These are phyloP conservation scores for Pyricularia grisea DNA, from an alignment of 2,329 filamentous ascomycete genomes.

Conservation along the genomic window DNA sequence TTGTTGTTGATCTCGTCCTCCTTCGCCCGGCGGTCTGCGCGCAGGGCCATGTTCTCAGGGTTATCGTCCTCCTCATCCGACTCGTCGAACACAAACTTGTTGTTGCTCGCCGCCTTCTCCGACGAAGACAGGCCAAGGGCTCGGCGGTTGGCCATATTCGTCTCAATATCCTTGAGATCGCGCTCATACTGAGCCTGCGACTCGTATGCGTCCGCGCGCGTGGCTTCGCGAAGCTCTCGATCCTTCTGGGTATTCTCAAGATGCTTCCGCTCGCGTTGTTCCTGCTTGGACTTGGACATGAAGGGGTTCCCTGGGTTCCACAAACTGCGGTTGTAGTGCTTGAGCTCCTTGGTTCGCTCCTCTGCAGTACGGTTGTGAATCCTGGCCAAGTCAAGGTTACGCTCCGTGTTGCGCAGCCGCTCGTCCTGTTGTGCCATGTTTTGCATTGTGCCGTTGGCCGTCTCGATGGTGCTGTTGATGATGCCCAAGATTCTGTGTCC, in stretches of 20 bases:
- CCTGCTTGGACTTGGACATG: constrained; percentile 56
- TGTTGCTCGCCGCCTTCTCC: constrained; percentile 21
- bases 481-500: constrained; percentile 61
- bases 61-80: constrained; percentile 11
- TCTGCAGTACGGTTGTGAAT: constrained; percentile 68
- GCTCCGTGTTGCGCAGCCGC: constrained; percentile 71
- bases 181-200: constrained; percentile 41
- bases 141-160: constrained; percentile 50
- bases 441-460: constrained; percentile 61
- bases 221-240: constrained; percentile 54
- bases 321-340: constrained; percentile 82
- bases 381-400: constrained; percentile 70
- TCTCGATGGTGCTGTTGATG: constrained; percentile 60
- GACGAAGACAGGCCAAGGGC: constrained; percentile 5
- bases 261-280: constrained; percentile 57
- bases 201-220: constrained; percentile 42
- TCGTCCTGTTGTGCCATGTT: constrained; percentile 72
- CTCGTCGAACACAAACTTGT: constrained; percentile 14
- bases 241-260: constrained; percentile 61
- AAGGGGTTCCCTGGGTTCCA: constrained; percentile 58
- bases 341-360: constrained; percentile 73
- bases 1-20: constrained; percentile 42
- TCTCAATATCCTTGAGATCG: constrained; percentile 32
- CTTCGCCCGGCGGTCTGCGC: constrained; percentile 9
- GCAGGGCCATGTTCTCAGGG: constrained; percentile 9